These are phyloP conservation scores for Xylaria digitata DNA, from an alignment of 2,329 filamentous ascomycete genomes.

Conservation along the genomic window DNA sequence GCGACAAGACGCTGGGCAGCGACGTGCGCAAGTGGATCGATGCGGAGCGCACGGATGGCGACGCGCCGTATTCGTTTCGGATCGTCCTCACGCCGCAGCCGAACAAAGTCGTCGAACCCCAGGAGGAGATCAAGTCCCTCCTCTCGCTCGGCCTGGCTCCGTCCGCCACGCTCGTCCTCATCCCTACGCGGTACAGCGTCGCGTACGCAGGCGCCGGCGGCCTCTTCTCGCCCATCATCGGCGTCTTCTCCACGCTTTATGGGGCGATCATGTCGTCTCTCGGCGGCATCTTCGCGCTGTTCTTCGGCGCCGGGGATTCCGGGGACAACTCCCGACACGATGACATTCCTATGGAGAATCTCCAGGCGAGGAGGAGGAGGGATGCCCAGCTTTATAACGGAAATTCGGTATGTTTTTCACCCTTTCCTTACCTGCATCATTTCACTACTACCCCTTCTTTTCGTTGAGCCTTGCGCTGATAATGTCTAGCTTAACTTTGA, in stretches of 20 bases:
- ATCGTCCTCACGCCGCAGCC: conserved; percentile 83
- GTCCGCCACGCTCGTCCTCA: conserved; percentile 83
- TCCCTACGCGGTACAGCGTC: conserved; percentile 68
- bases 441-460: background rate
- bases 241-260: conserved; percentile 40
- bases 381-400: conserved; percentile 88
- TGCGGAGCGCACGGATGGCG: conserved; percentile 65
- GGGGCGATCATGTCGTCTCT: conserved; percentile 42
- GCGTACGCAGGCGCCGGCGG: conserved; percentile 54
- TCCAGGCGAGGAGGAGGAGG: conserved; percentile 49
- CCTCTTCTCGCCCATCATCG: conserved; percentile 46
- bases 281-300: conserved; percentile 43
- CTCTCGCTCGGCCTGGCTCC: conserved; percentile 78
- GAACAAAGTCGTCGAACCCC: conserved; percentile 77
- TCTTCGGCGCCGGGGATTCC: conserved; percentile 39
- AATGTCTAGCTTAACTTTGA: conserved; percentile 34
- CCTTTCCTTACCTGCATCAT: background rate
- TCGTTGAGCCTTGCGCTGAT: conserved; percentile 5
- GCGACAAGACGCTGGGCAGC: conserved; percentile 67
- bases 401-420: conserved; percentile 74
- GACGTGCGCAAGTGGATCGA: conserved; percentile 85
- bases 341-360: conserved; percentile 47
- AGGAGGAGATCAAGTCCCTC: conserved; percentile 78
- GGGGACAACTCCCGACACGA: conserved; percentile 27
- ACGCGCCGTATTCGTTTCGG: conserved; percentile 82